Percentiles rank a stretch among this genome's conserved stretches.
These are phyloP conservation scores for Trichoderma asperellum DNA, from an alignment of 2,329 filamentous ascomycete genomes.

Conservation along the genomic window DNA sequence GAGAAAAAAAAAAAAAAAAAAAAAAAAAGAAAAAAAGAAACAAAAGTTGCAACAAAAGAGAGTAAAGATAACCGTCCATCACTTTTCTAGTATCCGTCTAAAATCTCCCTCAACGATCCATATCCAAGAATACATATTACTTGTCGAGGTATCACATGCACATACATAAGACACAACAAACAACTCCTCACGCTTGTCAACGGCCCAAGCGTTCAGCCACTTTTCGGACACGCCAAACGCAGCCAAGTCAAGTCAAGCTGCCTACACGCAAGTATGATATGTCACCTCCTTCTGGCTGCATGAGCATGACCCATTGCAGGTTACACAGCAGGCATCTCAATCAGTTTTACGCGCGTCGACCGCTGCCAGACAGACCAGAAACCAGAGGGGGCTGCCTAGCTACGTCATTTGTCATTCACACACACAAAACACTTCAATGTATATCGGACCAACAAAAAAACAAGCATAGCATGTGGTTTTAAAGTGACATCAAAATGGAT, in stretches of 20 bases:
- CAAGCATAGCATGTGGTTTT: not conserved
- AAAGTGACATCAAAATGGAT: slow-evolving; percentile 29
- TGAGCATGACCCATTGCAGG: not conserved
- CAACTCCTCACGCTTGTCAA: not conserved
- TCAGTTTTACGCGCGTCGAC: not conserved
- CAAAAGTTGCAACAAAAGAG: not conserved
- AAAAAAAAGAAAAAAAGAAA: no score
- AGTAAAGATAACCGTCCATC: not conserved
- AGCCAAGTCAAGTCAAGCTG: not conserved
- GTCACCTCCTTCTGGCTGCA: not conserved
- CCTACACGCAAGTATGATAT: not conserved
- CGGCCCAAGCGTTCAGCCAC: not conserved
- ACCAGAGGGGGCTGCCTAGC: not conserved
- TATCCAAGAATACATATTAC: not conserved
- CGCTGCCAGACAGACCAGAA: not conserved
- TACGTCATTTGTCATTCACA: slow-evolving; percentile 21
- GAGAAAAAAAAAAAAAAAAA: not conserved
- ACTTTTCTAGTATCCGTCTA: not conserved
- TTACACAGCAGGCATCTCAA: slow-evolving; percentile 13
- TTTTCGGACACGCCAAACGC: not conserved
- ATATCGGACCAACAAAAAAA: not conserved
- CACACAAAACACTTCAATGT: not conserved
- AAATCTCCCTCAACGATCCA: not conserved
- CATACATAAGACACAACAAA: not conserved
- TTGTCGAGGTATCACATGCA: not conserved